Evolutionary conservation across 768 basidiomycete genomes (phyloP).

Genomic region (Amanita rimosa): DNA sequence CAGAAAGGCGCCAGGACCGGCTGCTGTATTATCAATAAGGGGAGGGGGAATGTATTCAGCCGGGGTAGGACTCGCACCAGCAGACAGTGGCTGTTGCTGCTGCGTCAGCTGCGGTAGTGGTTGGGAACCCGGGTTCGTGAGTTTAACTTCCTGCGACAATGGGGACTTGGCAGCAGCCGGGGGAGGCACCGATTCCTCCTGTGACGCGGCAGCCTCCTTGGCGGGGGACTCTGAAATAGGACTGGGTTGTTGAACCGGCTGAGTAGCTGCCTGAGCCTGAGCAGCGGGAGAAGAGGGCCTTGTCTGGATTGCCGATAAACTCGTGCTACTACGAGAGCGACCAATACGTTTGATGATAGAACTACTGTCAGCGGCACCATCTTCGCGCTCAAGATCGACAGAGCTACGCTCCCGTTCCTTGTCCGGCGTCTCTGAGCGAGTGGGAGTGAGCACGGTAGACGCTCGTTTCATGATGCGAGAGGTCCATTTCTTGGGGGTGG

Average conservation of each 20-base stretch:
- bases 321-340: constrained; percentile 8
- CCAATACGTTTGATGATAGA: constrained; percentile 11
- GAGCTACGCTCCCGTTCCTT: constrained; percentile 17
- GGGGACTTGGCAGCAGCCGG: constrained; percentile 28
- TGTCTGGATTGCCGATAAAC: constrained; percentile 8
- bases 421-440: constrained; percentile 22
- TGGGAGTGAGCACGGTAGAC: constrained; percentile 36
- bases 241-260: constrained; percentile 27
- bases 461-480: constrained; percentile 48
- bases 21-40: constrained; percentile 24
- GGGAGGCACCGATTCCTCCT: constrained; percentile 12
- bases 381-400: constrained; percentile 12
- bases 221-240: constrained; percentile 65
- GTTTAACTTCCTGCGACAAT: constrained; percentile 20
- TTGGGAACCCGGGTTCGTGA: neutral
- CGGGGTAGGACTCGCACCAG: neutral
- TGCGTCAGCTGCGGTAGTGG: too few species aligned
- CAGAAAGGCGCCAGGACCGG: constrained; percentile 40
- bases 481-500: constrained; percentile 37
- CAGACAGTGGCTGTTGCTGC: neutral
- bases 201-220: constrained; percentile 36
- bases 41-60: constrained; percentile 26
- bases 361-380: constrained; percentile 13
- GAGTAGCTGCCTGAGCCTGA: constrained; percentile 8
- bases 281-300: constrained; percentile 14